Percentiles rank a stretch among this genome's conserved stretches.
These are phyloP conservation scores for Elaeis oleifera DNA, from an alignment of 202 grass and related monocot species.

Conservation along the genomic window DNA sequence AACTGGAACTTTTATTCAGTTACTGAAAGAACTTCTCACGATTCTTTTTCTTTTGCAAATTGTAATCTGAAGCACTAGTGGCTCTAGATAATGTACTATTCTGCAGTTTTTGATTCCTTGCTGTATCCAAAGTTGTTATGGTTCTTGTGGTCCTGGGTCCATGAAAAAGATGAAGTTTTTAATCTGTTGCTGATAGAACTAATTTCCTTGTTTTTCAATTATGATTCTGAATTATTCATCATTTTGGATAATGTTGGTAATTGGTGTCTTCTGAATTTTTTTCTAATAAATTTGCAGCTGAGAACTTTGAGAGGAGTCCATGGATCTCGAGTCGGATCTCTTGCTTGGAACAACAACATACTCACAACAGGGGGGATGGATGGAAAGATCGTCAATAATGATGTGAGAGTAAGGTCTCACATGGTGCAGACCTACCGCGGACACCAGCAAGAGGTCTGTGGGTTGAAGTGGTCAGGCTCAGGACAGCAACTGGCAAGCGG, in stretches of 20 bases:
- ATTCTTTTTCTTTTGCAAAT: too few species aligned
- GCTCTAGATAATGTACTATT: too few species aligned
- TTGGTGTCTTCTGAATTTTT: too few species aligned
- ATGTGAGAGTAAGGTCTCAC: slow-evolving; percentile 1
- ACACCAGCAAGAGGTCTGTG: slow-evolving; percentile 5
- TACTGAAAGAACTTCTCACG: too few species aligned
- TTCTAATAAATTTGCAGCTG: background rate
- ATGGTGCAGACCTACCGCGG: slow-evolving; percentile 5
- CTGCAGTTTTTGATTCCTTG: too few species aligned
- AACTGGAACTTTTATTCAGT: too few species aligned
- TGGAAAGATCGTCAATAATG: slow-evolving; percentile 2
- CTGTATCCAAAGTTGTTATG: too few species aligned
- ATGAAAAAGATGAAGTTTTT: too few species aligned
- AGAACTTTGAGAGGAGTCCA: slow-evolving; percentile 6
- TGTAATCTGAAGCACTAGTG: too few species aligned
- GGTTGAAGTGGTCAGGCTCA: slow-evolving; percentile 4
- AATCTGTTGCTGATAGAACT: too few species aligned
- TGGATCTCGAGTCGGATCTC: background rate
- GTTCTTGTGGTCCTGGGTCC: too few species aligned
- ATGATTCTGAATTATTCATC: background rate
- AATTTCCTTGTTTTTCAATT: too few species aligned
- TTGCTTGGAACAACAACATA: slow-evolving; percentile 9
- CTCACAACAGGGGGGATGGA: slow-evolving; percentile 4
- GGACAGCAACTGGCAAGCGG: slow-evolving; percentile 5
- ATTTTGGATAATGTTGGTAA: background rate